Evolutionary conservation across 2,329 filamentous ascomycete genomes (phyloP), one percentile per base, ranked within the genome.

Genomic region (Sordariomycetes sp.): DNA sequence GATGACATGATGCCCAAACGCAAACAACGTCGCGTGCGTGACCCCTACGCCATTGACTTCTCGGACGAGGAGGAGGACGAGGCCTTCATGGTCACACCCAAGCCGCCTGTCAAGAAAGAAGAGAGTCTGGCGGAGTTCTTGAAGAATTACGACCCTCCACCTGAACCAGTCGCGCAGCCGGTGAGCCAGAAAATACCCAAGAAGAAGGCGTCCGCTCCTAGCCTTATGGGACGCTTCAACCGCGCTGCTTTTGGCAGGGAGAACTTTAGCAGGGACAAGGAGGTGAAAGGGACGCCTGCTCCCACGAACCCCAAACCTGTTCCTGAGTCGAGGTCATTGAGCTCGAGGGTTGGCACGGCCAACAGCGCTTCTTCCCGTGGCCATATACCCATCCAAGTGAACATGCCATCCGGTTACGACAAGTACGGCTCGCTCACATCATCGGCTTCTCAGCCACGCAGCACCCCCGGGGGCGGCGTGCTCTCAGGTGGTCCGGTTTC

Each of bases 21-120:
- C 35, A 94, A 84, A 49, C 84, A 81, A 29, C 75, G 81, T 30
- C 78, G 86, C 19, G 76, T 87, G 33, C 83, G 75, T 37, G 92
- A 98, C 48, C 92, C 90, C 0, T 96, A 96, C 45, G 86, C 87
- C n/a, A 86, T 96, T 42, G 88, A 95, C 49, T 66, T 78, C 20
- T 83, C 79, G 46, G 81, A 86, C 36, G 75, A 82, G 35, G 79
- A 79, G 5, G 67, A 79, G 8, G 70, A 75, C 11, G 65, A 53
- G 5, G 49, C 74, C 14, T 51, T 48, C 16, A 41, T 75, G 20
- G 47, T 55, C 8, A 32, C 18, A 14, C 27, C 39, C 8, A 64
- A 64, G 40, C 43, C 50, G 18, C 53, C 58, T 10, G 48, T 47
- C 4, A 64, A 64, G 41, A 61, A 69, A 41, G 75, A 82, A 49